These are phyloP conservation scores for Pichia exigua DNA, from an alignment of 805 yeast species.

Conservation along the genomic window DNA sequence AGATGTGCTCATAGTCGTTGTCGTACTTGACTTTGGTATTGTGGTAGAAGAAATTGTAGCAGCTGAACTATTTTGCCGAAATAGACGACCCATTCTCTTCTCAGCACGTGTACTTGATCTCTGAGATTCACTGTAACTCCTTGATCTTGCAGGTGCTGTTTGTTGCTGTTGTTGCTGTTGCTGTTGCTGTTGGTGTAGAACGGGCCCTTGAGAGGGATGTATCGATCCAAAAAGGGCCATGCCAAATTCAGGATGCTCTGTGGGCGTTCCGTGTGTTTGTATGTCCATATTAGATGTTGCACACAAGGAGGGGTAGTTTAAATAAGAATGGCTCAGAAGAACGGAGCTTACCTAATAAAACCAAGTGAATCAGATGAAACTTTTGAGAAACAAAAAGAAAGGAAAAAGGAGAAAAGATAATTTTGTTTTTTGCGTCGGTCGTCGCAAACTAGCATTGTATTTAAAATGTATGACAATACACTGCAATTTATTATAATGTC, in stretches of 20 bases:
- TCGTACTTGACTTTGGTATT: background rate
- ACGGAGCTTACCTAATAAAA: background rate
- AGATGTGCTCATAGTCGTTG: background rate
- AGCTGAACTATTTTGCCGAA: constrained; percentile 19
- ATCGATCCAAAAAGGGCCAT: background rate
- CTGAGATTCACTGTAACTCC: constrained; percentile 27
- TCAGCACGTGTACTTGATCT: constrained; percentile 23
- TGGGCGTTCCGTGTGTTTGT: background rate
- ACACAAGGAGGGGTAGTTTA: background rate
- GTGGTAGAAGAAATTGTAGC: constrained; percentile 7
- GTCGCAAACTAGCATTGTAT: background rate
- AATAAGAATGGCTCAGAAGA: background rate
- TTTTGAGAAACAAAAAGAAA: background rate
- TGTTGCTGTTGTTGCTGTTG: background rate
- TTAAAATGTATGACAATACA: too few relatives aligned
- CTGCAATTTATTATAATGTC: too few relatives aligned
- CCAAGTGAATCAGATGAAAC: background rate
- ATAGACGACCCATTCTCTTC: constrained; percentile 29
- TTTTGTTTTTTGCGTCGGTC: background rate
- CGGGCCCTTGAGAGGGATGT: background rate
- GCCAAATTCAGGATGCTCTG: background rate
- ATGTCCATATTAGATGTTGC: background rate
- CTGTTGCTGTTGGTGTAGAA: background rate
- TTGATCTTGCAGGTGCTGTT: constrained; percentile 13
- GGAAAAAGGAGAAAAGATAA: background rate